Evolutionary conservation across 768 basidiomycete species (phyloP), one percentile per base, ranked within the genome.

Genomic region (Termitomyces eurrhizus): DNA sequence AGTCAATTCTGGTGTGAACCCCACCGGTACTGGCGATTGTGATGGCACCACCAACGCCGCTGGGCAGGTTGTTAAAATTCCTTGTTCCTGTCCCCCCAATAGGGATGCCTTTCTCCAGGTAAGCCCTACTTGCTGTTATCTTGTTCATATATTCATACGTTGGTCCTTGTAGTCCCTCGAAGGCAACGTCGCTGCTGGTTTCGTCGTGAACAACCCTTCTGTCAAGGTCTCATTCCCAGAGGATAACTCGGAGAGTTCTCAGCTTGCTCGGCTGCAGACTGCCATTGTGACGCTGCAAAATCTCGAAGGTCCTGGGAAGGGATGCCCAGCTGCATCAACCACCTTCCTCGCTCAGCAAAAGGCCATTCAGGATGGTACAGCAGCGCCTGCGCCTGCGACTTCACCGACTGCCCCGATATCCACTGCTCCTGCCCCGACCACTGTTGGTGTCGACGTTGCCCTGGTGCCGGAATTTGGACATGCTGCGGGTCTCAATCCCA

Each of bases 231-330:
- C 80, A 8, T 92, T 88, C 79, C 89, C 89, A 2, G 80, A 80
- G 1, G 87, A 84, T 65, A 73, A 78, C 65, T 83, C 82, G 6
- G 77, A 76, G 56, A 72, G 69, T 13, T 82, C 83, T 52, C 77
- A 83, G 67, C 70, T 80, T 48, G 76, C 84, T 0, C 84, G 89
- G 35, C 74, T 91, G 59, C 73, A 83, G 51, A 79, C 88, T 32
- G 79, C 84, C 5, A 66, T 84, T 14, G 80, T 88, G 46, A 87
- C 89, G 7, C 75, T 91, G 16, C 90, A 92, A 74, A 92, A 91
- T 70, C 68, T 91, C 48, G 75, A 79, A 53, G 89, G 88, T 1
- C 77, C 85, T 0, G 90, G 89, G 45, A 70, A 78, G 7, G 90
- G 89, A 14, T 90, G 87, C 68, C 88, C 89, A 5, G 81, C 82